phyloP scores from a whole-genome alignment of 148 eudicot genomes.

The Silene latifolia region DNA sequence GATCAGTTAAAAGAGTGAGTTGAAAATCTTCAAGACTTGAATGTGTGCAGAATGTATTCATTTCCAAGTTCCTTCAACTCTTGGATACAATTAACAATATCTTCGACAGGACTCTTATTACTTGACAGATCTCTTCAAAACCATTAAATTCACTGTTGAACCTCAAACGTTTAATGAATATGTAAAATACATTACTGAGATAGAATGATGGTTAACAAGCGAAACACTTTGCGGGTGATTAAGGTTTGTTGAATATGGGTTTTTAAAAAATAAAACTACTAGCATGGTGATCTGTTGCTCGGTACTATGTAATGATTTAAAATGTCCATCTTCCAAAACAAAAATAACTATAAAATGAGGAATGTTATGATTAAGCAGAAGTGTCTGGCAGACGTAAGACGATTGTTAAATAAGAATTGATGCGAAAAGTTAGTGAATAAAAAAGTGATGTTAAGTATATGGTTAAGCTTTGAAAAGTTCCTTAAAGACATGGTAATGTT shows the following conservation, averaged over 20 bases:
- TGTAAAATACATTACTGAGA: conserved; percentile 14
- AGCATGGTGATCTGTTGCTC: not conserved
- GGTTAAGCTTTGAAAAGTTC: too few species aligned
- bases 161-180: conserved; percentile 54
- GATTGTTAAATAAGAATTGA: too few species aligned
- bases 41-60: conserved; percentile 27
- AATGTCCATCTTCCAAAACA: not conserved
- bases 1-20: conserved; percentile 76
- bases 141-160: conserved; percentile 83
- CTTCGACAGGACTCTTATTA: conserved; percentile 88
- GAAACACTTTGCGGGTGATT: not conserved
- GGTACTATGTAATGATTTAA: not conserved
- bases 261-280: not conserved
- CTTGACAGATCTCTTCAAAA: conserved; percentile 79
- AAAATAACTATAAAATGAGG: too few species aligned
- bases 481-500: too few species aligned
- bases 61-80: conserved; percentile 51
- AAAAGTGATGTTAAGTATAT: too few species aligned
- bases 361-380: too few species aligned
- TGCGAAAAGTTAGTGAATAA: too few species aligned
- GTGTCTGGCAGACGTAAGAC: too few species aligned
- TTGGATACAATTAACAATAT: conserved; percentile 77
- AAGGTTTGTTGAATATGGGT: not conserved
- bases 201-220: not conserved
- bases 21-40: conserved; percentile 96